Evolutionary conservation across 371 early-diverging fungal genomes (phyloP), one percentile per base, ranked within the genome.

Genomic region (Haplosporangium sp.): DNA sequence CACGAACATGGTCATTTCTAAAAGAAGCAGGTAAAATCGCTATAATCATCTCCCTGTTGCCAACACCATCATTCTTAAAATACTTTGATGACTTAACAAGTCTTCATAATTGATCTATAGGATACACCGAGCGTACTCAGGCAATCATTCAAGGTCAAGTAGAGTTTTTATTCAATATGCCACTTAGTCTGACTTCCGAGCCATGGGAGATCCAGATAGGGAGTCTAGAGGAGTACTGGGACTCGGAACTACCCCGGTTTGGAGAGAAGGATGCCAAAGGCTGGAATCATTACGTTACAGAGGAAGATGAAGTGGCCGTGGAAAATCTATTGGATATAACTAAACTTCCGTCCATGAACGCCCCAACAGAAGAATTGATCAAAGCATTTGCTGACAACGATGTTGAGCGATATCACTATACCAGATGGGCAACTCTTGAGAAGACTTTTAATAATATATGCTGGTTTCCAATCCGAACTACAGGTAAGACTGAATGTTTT

Each of bases 191-290:
- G 52, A 61, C 38, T 11, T 20, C 65, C 19, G 75, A 81, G 57
- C 58, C 84, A 13, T 87, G 86, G 71, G 76, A 84, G 4, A 82
- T 90, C 34, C 86, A 90, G 70, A 15, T 93, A 9, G 82, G 84
- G 2, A 84, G 86, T 55, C 90, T 96, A 63, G 89, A 87, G 48
- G 85, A 84, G 11, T 96, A 92, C 83, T 96, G 95, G 95, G 94
- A 94, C 61, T 88, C 86, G 55, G 95, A 93, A 78, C 83, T 86
- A 17, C 87, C 92, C 27, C 84, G 95, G 5, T 92, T 95, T 83
- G 95, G 95, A 4, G 96, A 96, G 74, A 77, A 88, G 84, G 85
- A 76, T n/a, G 92, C 91, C 0, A 84, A 75, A 69, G 92, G 92
- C 1, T 92, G 92, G 92, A 58, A 70, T 6, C 77, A 72, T 42